Evolutionary conservation across 2,329 filamentous ascomycete genomes (phyloP), one percentile per base, ranked within the genome.

Genomic region (Penicillium decumbens): DNA sequence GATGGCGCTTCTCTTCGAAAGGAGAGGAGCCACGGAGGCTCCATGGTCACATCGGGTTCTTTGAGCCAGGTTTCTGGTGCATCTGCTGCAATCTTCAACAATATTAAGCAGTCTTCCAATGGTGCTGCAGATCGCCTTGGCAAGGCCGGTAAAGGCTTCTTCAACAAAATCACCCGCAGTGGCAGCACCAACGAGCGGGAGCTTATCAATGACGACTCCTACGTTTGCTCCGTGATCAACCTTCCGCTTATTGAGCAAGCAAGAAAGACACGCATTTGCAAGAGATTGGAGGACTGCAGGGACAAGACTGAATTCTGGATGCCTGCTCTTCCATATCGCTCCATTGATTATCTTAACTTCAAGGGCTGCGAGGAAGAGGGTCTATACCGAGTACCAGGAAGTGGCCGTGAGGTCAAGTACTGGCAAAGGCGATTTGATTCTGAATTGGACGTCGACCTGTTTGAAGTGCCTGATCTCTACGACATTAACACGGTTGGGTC

Each of bases 291-390:
- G 64, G 83, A 88, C 53, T 95, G 91, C 8, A 82, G 85, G 54
- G 92, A 97, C 65, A 96, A 96, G 77, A 97, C 92, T 0, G 92
- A 96, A 65, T 97, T 95, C 65, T 97, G 92, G 92, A 95, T 97
- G 91, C 92, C 92, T 10, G 88, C 90, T 6, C 85, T 97, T 50
- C 91, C 92, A 0, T 96, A 92, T 87, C 81, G 92, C 55, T 95
- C 90, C 50, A 96, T 97, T 57, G 92, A 97, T 72, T 96, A 95
- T 67, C 77, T 97, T 45, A 96, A 96, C 69, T 93, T 91, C 72
- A 95, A 93, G 65, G 89, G 89, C 33, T 93, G 88, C 60, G 91
- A 96, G 64, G 89, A 95, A 33, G 92, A 96, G 70, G 92, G 92
- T 3, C 77, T 97, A 3, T 97, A 97, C 67, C 84, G 92, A 50